phyloP scores from a whole-genome alignment of 108 stramenopile species.

The Cylindrotheca fusiformis region DNA sequence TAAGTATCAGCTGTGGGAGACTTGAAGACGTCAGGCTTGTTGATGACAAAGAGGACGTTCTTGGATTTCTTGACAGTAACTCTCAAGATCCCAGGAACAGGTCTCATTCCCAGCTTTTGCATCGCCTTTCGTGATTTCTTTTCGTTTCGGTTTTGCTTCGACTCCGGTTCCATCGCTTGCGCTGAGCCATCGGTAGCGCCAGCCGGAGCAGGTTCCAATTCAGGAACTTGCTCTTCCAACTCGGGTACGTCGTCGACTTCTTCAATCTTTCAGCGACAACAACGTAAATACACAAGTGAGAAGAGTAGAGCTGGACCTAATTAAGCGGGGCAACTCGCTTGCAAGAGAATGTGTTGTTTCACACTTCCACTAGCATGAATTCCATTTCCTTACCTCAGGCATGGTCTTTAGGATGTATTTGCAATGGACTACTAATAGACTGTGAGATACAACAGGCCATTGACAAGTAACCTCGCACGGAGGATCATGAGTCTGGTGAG shows the following conservation, averaged over 20 bases:
- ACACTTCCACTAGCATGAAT: no score
- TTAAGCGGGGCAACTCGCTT: no score
- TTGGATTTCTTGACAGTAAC: slow-evolving; percentile 98
- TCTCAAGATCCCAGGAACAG: slow-evolving; percentile 90
- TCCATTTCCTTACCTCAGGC: slow-evolving; percentile 5
- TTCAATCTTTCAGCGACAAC: no score
- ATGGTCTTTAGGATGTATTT: neutral
- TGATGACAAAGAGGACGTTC: slow-evolving; percentile 94
- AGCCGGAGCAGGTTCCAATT: slow-evolving; percentile 41
- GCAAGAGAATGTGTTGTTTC: no score
- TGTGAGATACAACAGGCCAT: no score
- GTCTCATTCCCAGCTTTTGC: slow-evolving; percentile 96
- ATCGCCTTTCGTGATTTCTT: slow-evolving; percentile 99
- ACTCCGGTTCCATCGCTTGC: slow-evolving; percentile 14
- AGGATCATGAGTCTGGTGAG: no score
- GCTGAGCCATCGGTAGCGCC: slow-evolving; percentile 38
- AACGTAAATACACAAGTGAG: no score
- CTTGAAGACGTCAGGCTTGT: slow-evolving; percentile 96
- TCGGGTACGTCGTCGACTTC: slow-evolving; percentile 78
- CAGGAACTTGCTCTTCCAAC: slow-evolving; percentile 67
- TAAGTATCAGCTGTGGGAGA: slow-evolving; percentile 92
- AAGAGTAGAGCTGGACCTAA: no score
- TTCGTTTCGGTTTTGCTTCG: slow-evolving; percentile 94
- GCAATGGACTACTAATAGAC: neutral
- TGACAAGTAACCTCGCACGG: no score